Percentiles rank a stretch among this genome's conserved stretches.
These are phyloP conservation scores for Conticribra weissflogii DNA, from an alignment of 108 stramenopile species.

Conservation along the genomic window DNA sequence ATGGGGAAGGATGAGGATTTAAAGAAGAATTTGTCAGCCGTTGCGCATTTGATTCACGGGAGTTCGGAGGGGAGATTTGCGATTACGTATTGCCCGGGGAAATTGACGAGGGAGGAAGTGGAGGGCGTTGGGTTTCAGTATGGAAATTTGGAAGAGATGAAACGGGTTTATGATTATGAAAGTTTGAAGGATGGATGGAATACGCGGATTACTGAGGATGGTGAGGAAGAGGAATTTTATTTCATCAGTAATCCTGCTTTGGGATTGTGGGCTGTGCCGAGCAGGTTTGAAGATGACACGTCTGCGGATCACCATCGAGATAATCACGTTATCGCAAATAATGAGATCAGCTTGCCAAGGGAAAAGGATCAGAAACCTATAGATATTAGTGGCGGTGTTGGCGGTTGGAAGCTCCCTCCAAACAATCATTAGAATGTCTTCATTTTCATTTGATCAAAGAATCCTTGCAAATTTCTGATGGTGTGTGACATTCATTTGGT, in stretches of 20 bases:
- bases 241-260: slow-evolving; percentile 94
- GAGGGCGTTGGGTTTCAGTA: slow-evolving; percentile 88
- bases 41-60: slow-evolving; percentile 96
- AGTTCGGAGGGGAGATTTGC: slow-evolving; percentile 91
- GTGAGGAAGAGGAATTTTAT: slow-evolving; percentile 82
- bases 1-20: slow-evolving; percentile 82
- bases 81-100: slow-evolving; percentile 92
- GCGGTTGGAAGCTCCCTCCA: slow-evolving; percentile 63
- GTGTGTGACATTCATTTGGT: too few relatives aligned
- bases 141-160: slow-evolving; percentile 71
- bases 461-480: too few relatives aligned
- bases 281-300: slow-evolving; percentile 64
- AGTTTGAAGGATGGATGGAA: slow-evolving; percentile 89
- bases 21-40: slow-evolving; percentile 86
- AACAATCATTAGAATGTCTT: too few relatives aligned
- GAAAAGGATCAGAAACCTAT: slow-evolving; percentile 35
- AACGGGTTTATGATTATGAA: slow-evolving; percentile 61
- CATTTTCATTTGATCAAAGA: too few relatives aligned
- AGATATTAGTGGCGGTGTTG: slow-evolving; percentile 64
- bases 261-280: slow-evolving; percentile 90
- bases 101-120: slow-evolving; percentile 81
- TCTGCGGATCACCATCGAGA: not conserved
- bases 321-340: slow-evolving; percentile 12
- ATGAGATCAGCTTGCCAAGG: too few relatives aligned
- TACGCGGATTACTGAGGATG: slow-evolving; percentile 32